Evolutionary conservation across 306 rosid species (phyloP), one percentile per base, ranked within the genome.

Genomic region (Notholithocarpus densiflorus): DNA sequence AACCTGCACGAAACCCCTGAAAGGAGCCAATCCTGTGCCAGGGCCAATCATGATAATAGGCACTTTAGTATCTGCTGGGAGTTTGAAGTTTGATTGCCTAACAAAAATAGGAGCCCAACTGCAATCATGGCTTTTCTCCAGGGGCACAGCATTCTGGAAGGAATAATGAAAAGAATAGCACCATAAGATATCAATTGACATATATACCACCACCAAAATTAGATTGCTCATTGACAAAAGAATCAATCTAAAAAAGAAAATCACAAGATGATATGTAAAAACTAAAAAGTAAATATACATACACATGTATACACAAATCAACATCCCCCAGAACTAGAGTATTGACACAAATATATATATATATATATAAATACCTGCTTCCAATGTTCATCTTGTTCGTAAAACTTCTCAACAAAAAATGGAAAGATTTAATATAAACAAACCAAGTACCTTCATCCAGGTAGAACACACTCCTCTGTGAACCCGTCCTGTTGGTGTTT

Each of bases 1-100:
- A 79, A 96, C 99, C 98, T 96, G 99, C 55, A 96, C 81, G 88
- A 96, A 96, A 83, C 99, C 99, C 89, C 99, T 89, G 94, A 96
- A 96, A 80, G 99, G 99, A 86, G 99, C 99, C 79, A 96, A 90
- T 68, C 99, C 99, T 72, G 99, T 96, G 48, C 99, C 99, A 71
- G 99, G 99, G 73, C 99, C 99, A 79, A 96, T 89, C 99, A 96
- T 93, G 81, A 96, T 86, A 76, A 96, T 68, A 15, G 99, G 99
- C 82, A 93, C 89, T 84, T 80, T 88, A 78, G 75, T 76, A 84
- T 93, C 97, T 13, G 90, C 75, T 32, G 99, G 99, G 75, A 96
- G 97, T 84, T 83, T 91, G 83, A 96, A 96, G 88, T 89, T 96
- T 52, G 99, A 96, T 81, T 90, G 97, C 89, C 99, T 89, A 77